Percentiles rank a stretch among this genome's conserved stretches.
Evolutionary conservation across 1,139 yeast genomes (phyloP).

Genomic region (Arxiozyma heterogenica): DNA sequence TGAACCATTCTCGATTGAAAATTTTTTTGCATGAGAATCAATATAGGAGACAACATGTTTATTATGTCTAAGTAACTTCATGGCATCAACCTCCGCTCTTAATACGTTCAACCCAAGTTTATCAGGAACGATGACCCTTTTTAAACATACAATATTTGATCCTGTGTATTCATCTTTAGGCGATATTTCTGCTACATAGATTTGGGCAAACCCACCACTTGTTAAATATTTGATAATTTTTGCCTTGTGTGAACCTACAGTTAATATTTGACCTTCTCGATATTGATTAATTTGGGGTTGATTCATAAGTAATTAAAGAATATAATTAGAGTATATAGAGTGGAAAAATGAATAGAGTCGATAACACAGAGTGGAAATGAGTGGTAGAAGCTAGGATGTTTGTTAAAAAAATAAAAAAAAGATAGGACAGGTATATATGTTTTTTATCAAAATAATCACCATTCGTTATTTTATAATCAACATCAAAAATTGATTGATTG

Average conservation of each 20-base stretch:
- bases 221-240: constrained; percentile 26
- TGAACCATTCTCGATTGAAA: constrained; percentile 37
- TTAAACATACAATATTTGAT: constrained; percentile 48
- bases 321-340: background rate
- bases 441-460: background rate
- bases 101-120: constrained; percentile 55
- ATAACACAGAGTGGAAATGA: background rate
- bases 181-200: constrained; percentile 50
- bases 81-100: constrained; percentile 71
- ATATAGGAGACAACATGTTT: constrained; percentile 56
- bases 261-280: constrained; percentile 21
- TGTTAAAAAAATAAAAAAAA: too few relatives aligned
- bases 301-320: background rate
- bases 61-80: constrained; percentile 50
- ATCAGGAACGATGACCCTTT: constrained; percentile 64
- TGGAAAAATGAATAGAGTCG: background rate
- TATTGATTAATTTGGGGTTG: constrained; percentile 7
- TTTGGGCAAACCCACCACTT: constrained; percentile 48
- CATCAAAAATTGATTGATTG: too few relatives aligned
- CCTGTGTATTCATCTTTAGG: constrained; percentile 24
- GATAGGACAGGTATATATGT: background rate
- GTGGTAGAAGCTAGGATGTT: background rate
- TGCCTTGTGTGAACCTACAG: constrained; percentile 31
- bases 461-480: background rate
- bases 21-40: constrained; percentile 68